Base-by-base conservation (phyloP, 768 basidiomycete species). In the Kwoniella heveanensis region DNA sequence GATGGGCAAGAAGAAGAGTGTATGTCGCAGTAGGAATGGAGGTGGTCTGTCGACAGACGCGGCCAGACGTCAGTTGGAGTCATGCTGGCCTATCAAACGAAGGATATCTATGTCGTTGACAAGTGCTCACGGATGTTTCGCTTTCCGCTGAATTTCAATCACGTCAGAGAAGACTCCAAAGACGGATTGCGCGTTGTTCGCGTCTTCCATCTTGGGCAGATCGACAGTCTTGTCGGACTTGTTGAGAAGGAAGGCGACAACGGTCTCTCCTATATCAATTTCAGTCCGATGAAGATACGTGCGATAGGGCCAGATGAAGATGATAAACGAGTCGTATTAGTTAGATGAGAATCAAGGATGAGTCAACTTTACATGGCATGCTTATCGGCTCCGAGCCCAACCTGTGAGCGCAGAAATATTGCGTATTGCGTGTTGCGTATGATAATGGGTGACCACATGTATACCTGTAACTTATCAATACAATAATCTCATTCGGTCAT, bases 1-100 rank as follows among this genome's bases (percentile, higher is more conserved):
- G 64, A 82, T 74, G 30, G 78, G 77, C 2, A 83, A 82, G 37
- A 83, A 69, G 29, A 82, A 71, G 8, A 83, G 80, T 3, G 60
- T 68, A 27, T 74, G 65, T 12, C 54, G 22, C 9, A 72, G 37
- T 19, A 74, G n/a, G 27, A 74, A 55, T 10, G 63, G 68, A 7
- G 69, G 53, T 13, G 70, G 75, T 30, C 75, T 39, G 53, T 26
- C 24, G 15, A 46, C 5, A 56, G 17, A 36, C 32, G 32, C 6
- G 32, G 4, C 13, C 29, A 7, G 55, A 10, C 10, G 49, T 50
- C 6, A 25, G 52, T 47, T 17, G 48, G 17, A 29, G 32, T 5
- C n/a, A n/a, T n/a, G n/a, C n/a, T n/a, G n/a, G n/a, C n/a, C n/a
- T n/a, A n/a, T n/a, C n/a, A n/a, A n/a, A n/a, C n/a, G n/a, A n/a